A percentile compares a stretch with the other conserved stretches of the same genome.
Evolutionary conservation across 2,329 filamentous ascomycete genomes (phyloP).

Genomic region (Sporothrix mexicana): DNA sequence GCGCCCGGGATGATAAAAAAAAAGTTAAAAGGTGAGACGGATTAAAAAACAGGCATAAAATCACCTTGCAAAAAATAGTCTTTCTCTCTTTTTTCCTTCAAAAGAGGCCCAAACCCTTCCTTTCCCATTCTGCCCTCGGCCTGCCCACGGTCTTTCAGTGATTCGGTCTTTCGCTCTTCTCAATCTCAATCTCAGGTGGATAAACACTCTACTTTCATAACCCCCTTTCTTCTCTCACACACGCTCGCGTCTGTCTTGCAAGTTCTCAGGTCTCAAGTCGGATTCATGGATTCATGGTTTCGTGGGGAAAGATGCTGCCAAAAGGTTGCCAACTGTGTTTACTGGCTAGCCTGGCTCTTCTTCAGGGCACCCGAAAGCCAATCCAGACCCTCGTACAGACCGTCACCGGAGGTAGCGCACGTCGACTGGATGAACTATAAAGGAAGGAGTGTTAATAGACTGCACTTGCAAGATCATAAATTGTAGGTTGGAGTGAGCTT

Average conservation of each 20-base stretch:
- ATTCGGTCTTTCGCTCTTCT: slow-evolving; percentile 7
- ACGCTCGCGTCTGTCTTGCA: not conserved
- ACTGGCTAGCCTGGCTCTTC: slow-evolving; percentile 56
- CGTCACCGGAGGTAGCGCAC: slow-evolving; percentile 82
- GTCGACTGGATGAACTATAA: slow-evolving; percentile 80
- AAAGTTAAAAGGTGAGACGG: slow-evolving; percentile 34
- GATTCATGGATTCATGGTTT: not conserved
- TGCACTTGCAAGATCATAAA: slow-evolving; percentile 90
- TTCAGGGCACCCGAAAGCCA: slow-evolving; percentile 84
- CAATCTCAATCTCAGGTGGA: not conserved
- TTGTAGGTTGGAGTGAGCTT: slow-evolving; percentile 53
- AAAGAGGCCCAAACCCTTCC: slow-evolving; percentile 3
- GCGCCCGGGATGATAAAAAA: slow-evolving; percentile 25
- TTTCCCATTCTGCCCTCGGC: not conserved
- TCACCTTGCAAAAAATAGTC: slow-evolving; percentile 36
- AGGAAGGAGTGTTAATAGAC: slow-evolving; percentile 80
- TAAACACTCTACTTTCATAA: not conserved
- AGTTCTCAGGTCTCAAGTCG: not conserved
- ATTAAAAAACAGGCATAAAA: slow-evolving; percentile 44
- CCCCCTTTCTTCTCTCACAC: not conserved
- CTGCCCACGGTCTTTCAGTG: not conserved
- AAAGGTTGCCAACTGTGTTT: slow-evolving; percentile 26
- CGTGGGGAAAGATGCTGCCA: not conserved
- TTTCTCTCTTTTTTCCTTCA: not conserved
- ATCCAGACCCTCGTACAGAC: slow-evolving; percentile 78